Base-by-base conservation (phyloP, 1,139 yeast genomes). In the Suhomyces guaymorum region DNA sequence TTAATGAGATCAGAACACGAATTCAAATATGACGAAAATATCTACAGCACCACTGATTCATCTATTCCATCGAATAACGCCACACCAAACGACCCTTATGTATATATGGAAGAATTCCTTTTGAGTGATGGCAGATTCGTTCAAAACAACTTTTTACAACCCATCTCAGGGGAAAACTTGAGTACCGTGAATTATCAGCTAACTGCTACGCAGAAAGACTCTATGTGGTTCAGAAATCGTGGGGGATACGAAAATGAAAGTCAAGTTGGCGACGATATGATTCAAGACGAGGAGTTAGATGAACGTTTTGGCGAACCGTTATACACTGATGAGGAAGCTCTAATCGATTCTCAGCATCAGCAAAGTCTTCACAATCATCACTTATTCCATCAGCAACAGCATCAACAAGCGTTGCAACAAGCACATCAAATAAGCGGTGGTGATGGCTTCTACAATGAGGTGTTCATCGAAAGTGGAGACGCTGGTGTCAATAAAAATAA, bases 71-170 rank as follows among this genome's bases (percentile, higher is more conserved):
- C 46, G 3, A 35, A 39, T 4, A 31, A 31, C 16, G 16, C 13
- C 7, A 29, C 35, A 7, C 41, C 33, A 22, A 37, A 46, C 10
- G 65, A 62, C 17, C 54, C 56, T 10, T 57, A 55, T 35, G 42
- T 57, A 3, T 52, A 52, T 37, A 54, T 62, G 38, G 64, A 62
- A 39, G 67, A 66, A 15, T 69, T 69, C 35, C 54, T 72, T 25
- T 59, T 63, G 41, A 57, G 65, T 28, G 78, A 73, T 44, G 63
- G 64, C 9, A 53, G 78, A 35, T 66, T 73, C 41, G 60, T 66
- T 21, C 72, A 66, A 32, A 69, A 69, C 45, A 63, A 63, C 39
- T 68, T 72, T 37, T 53, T 66, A 30, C 67, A 63, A 34, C 60
- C 63, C 4, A 57, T 68, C n/a, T 51, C 62, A 8, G 46, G 52